Evolutionary conservation across 2,329 filamentous ascomycete genomes (phyloP), one percentile per base, ranked within the genome.

Genomic region (Boeremia lycopersici): DNA sequence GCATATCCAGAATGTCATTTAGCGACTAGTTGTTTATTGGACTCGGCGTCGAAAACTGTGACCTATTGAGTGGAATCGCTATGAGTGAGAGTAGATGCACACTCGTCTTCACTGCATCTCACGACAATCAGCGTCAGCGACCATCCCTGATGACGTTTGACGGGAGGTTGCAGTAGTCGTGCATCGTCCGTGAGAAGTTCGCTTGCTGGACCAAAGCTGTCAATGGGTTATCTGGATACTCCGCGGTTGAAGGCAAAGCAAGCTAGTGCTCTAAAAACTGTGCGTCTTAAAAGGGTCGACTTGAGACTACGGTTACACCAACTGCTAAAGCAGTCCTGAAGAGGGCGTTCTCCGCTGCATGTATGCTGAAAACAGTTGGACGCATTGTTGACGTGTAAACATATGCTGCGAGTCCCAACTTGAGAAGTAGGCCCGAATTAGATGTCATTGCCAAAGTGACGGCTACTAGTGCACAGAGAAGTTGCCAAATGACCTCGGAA

Each of bases 151-250:
- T 33, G 19, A 42, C 17, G 25, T 23, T 13, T 42, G 9, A 26
- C 34, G 36, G 46, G 35, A 42, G 35, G 17, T 29, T 55, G 41
- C 46, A 50, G 26, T 38, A 40, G 41, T 47, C 28, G 46, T 55
- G 13, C 41, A 11, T 26, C n/a, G 34, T 42, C 46, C n/a, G 52
- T 55, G 41, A 28, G 13, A 50, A 36, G 3, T 15, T 36, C 30
- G 11, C 10, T 29, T 38, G 4, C 11, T 23, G 17, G 17, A 29
- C 23, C 11, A 31, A 38, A 15, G 19, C 9, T 29, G 19, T 38
- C 17, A 13, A 11, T 15, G 19, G 19, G 8, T 4, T 29, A 9
- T n/a, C 13, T 12, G 26, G 4, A 9, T 13, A 26, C 5, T 23
- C 17, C 12, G 33, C 12, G 25, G n/a, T 15, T 8, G 9, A 15